Evolutionary conservation across 1,284 basidiomycete genomes (phyloP), one percentile per base, ranked within the genome.

Genomic region (Hymenochaete sp.): DNA sequence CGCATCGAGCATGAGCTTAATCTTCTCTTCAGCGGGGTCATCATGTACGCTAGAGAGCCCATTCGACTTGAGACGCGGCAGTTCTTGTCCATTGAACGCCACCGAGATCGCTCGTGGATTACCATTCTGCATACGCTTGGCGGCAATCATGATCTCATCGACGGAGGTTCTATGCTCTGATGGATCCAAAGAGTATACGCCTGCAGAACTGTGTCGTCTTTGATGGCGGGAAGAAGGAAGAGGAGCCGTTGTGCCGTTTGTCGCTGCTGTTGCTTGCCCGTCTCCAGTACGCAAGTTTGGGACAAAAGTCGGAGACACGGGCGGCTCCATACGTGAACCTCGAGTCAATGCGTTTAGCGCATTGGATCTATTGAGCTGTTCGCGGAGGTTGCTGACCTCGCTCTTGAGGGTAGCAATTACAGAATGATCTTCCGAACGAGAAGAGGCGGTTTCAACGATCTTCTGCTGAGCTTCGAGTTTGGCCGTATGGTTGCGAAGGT

Each of bases 331-430:
- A 14, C 82, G 77, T 29, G 72, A 59, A 19, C 81, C 77, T 47
- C 80, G 77, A 6, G 87, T 93, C 42, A 93, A 72, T 13, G 78
- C 74, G 55, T 89, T 90, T 54, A 93, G 73, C 4, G 95, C 91
- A 58, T 92, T 92, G 16, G 93, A 84, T 24, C 96, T 80, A 58
- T 93, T 93, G 53, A 98, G 80, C 62, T 98, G 95, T 61, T 98
- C 96, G 50, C 92, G 88, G 42, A 98, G 71, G 53, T 70, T 82
- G 62, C 84, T 82, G 52, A 98, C 82, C 70, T 99, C 96, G 55
- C 79, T 86, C 63, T 96, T 91, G 57, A 99, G 77, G 0, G 84
- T 83, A 52, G 81, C 71, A 49, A 98, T 90, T 22, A 93, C 84
- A 8, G 84, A 84, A 47, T 70, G 79, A 59, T 95, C 91, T 55